These are phyloP conservation scores for Prunus mira DNA, from an alignment of 306 rosid species.

Conservation along the genomic window DNA sequence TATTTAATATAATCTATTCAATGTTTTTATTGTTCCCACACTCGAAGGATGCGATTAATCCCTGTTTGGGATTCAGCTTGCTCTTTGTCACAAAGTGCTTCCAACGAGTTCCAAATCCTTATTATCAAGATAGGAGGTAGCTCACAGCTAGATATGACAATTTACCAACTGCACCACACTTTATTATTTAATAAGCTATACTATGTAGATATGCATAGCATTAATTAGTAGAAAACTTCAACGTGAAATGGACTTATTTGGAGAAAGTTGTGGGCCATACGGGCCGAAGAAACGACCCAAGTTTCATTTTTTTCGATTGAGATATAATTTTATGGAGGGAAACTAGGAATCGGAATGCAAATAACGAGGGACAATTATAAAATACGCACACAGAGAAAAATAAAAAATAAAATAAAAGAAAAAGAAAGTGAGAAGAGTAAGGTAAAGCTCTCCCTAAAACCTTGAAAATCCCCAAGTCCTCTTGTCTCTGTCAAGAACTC, in stretches of 20 bases:
- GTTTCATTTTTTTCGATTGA: too few species aligned
- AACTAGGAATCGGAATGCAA: too few species aligned
- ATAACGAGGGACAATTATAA: background rate
- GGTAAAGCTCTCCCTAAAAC: background rate
- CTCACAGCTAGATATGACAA: accelerated
- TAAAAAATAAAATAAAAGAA: background rate
- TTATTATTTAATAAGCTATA: too few species aligned
- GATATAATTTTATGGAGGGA: too few species aligned
- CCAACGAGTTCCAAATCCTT: accelerated
- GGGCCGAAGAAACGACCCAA: too few species aligned
- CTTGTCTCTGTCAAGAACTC: background rate
- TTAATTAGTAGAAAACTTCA: too few species aligned
- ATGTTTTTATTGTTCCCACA: too few species aligned
- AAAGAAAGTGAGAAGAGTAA: background rate
- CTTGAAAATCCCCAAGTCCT: background rate
- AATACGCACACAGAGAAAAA: background rate
- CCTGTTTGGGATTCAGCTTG: accelerated
- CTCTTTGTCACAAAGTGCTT: accelerated
- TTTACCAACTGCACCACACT: too few species aligned
- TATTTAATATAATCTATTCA: too few species aligned
- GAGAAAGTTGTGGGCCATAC: too few species aligned
- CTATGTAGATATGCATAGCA: too few species aligned
- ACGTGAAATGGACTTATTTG: too few species aligned
- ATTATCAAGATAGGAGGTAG: accelerated
- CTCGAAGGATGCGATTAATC: accelerated